Evolutionary conservation across 2,329 filamentous ascomycete genomes (phyloP), one percentile per base, ranked within the genome.

Genomic region (Aspergillus phoenicis): DNA sequence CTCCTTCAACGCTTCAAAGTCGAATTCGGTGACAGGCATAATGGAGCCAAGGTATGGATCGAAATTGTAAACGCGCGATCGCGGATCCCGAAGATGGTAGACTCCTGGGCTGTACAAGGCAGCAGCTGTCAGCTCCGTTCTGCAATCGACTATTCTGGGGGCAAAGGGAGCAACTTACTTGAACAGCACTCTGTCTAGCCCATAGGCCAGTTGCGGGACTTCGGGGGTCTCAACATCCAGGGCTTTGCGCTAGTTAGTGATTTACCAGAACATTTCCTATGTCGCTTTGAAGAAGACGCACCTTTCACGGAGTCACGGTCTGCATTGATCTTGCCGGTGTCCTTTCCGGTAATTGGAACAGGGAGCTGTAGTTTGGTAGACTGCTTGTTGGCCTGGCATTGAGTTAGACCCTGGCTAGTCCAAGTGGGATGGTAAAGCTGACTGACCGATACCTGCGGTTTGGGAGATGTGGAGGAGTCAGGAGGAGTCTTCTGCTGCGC

Each of bases 11-110:
- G 92, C 88, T 60, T 91, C 85, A 75, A 96, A 99, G 71, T 99
- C 91, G 71, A 99, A 99, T 71, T 99, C 91, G 2, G 86, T 82
- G 15, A 95, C 88, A 2, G 95, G 93, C 92, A 98, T 98, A 69
- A 99, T 96, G 56, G 87, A 88, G 62, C 93, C 87, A 20, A 99
- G 84, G 71, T 97, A 97, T 0, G 96, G 95, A 72, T 99, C 94
- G 70, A 99, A 99, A 74, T 99, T 99, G 83, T 88, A 99, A 6
- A 98, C 92, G 17, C 88, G 85, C 41, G 94, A 93, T 60, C 91
- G 86, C 24, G 89, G 88, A 74, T 99, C 95, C 76, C 96, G 93
- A 55, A 99, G 84, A 54, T 91, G 89, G 74, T 97, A 97, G 39
- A 97, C 91, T 22, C 95, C 93, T 2, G 89, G 89, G 70, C 80